Evolutionary conservation across 768 basidiomycete genomes (phyloP).

Genomic region (Mycena albidolilacea): DNA sequence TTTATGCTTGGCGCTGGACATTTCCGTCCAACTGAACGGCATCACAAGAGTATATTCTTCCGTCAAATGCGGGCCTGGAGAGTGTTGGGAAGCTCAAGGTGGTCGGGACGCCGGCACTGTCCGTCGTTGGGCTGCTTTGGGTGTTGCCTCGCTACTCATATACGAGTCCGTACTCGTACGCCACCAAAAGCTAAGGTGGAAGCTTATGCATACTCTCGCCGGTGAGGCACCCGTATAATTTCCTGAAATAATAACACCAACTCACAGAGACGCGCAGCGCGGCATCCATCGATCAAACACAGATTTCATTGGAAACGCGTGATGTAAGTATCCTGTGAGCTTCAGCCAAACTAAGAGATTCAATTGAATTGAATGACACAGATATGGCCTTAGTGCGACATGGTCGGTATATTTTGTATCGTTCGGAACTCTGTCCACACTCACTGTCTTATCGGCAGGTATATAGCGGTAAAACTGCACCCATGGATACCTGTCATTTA

Average conservation of each 20-base stretch:
- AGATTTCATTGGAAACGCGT: slow-evolving; percentile 15
- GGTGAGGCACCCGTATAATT: background rate
- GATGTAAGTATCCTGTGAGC: background rate
- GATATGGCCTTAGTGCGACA: slow-evolving; percentile 19
- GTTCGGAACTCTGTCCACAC: background rate
- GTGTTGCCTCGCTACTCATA: background rate
- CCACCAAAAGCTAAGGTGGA: slow-evolving; percentile 14
- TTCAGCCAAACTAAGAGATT: background rate
- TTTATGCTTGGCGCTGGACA: slow-evolving; percentile 11
- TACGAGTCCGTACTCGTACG: slow-evolving; percentile 21
- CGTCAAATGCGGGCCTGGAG: slow-evolving; percentile 1
- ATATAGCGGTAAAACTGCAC: slow-evolving; percentile 19
- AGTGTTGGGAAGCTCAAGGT: background rate
- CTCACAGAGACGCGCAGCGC: background rate
- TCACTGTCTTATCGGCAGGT: background rate
- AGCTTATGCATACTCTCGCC: slow-evolving; percentile 10
- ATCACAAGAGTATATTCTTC: background rate
- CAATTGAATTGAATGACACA: background rate
- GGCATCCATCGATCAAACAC: slow-evolving; percentile 7
- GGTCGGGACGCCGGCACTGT: background rate
- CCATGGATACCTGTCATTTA: slow-evolving; percentile 26
- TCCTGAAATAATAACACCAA: background rate
- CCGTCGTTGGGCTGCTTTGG: slow-evolving; percentile 1
- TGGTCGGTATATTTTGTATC: background rate
- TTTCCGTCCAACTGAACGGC: slow-evolving; percentile 20